A percentile compares a stretch with the other conserved stretches of the same genome.
Evolutionary conservation across 2,329 filamentous ascomycete species (phyloP).

Genomic region (Endoconidiophora laricicola): DNA sequence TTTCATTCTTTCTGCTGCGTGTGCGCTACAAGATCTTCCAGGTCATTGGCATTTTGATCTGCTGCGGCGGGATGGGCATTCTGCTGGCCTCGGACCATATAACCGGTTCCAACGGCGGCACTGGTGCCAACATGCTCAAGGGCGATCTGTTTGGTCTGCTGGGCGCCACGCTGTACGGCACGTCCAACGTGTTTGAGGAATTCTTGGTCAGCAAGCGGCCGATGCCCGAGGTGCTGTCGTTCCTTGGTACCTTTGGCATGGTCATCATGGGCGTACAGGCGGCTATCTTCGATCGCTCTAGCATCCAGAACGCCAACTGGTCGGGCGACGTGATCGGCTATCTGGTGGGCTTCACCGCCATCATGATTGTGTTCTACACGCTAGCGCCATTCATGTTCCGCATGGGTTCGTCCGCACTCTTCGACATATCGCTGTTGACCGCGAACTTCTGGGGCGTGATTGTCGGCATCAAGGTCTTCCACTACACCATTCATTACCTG

Average conservation of each 20-base stretch:
- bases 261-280: slow-evolving; percentile 85
- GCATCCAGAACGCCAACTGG: slow-evolving; percentile 51
- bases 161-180: slow-evolving; percentile 79
- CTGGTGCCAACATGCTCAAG: slow-evolving; percentile 57
- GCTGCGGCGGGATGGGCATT: slow-evolving; percentile 78
- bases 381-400: slow-evolving; percentile 77
- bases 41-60: slow-evolving; percentile 72
- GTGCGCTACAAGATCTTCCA: slow-evolving; percentile 85
- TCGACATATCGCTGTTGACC: slow-evolving; percentile 87
- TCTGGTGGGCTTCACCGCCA: slow-evolving; percentile 75
- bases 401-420: slow-evolving; percentile 81
- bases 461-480: slow-evolving; percentile 78
- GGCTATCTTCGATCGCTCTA: slow-evolving; percentile 72
- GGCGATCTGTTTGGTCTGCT: slow-evolving; percentile 85
- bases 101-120: slow-evolving; percentile 53
- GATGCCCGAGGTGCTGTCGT: slow-evolving; percentile 83
- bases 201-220: slow-evolving; percentile 78
- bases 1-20: slow-evolving; percentile 67
- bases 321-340: slow-evolving; percentile 58
- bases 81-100: slow-evolving; percentile 79
- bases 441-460: slow-evolving; percentile 95
- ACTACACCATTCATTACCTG: slow-evolving; percentile 64
- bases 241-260: slow-evolving; percentile 75
- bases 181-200: slow-evolving; percentile 84
- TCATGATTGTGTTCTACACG: slow-evolving; percentile 71